A percentile compares a stretch with the other conserved stretches of the same genome.
Conservation (phyloP, 345 rosid genomes). For the Salix exigua region DNA sequence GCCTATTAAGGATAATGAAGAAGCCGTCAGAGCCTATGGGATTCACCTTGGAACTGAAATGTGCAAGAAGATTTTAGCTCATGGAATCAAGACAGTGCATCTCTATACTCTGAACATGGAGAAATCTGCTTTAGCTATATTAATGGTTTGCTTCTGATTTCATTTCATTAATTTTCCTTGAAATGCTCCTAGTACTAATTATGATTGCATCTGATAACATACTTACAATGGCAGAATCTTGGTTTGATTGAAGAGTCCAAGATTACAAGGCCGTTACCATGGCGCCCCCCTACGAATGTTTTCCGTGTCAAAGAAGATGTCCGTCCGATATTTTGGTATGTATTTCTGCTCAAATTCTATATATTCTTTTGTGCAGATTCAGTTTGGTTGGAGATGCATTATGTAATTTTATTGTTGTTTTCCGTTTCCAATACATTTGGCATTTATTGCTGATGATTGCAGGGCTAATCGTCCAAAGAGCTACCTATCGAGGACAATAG, state of each 20-base stretch:
- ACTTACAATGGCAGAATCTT: constrained; percentile 62
- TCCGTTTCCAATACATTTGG: constrained; percentile 12
- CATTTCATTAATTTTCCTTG: neutral
- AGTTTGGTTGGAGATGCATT: neutral
- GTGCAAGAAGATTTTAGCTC: constrained; percentile 90
- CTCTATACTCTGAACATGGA: constrained; percentile 93
- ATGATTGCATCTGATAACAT: constrained; percentile 15
- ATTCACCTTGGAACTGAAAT: constrained; percentile 94
- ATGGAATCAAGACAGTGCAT: constrained; percentile 83
- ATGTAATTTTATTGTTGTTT: neutral
- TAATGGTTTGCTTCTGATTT: constrained; percentile 48
- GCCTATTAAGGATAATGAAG: constrained; percentile 95
- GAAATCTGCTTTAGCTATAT: constrained; percentile 83
- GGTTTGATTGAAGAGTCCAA: constrained; percentile 92
- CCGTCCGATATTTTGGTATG: constrained; percentile 93
- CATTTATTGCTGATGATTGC: constrained; percentile 20
- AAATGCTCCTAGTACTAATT: neutral
- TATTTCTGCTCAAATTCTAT: neutral
- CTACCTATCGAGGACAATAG: constrained; percentile 78
- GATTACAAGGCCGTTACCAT: constrained; percentile 69
- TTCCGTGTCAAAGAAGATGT: constrained; percentile 91
- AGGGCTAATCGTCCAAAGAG: constrained; percentile 99
- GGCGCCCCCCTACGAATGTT: constrained; percentile 91
- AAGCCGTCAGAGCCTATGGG: constrained; percentile 90
- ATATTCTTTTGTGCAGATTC: neutral